A percentile compares a stretch with the other conserved stretches of the same genome.
These are phyloP conservation scores for Yamadazyma akitaensis DNA, from an alignment of 805 yeast genomes.

Conservation along the genomic window DNA sequence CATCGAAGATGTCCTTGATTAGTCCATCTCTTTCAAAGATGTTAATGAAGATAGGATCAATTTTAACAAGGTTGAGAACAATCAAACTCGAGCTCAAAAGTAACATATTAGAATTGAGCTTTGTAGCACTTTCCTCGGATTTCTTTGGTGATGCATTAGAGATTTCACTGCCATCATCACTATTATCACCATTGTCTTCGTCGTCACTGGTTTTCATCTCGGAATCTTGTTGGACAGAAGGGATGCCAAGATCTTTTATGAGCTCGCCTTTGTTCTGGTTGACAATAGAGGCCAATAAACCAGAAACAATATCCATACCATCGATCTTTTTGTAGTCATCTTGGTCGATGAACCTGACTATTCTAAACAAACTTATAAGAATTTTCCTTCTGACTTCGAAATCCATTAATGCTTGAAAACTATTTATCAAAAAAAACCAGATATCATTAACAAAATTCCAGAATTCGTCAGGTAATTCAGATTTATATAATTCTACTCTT, in stretches of 20 bases:
- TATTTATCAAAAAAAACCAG: constrained; percentile 53
- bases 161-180: background rate
- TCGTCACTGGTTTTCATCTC: constrained; percentile 4
- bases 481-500: constrained; percentile 29
- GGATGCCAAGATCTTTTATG: constrained; percentile 10
- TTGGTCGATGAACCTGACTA: constrained; percentile 39
- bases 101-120: constrained; percentile 35
- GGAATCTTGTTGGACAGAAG: constrained; percentile 3
- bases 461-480: constrained; percentile 20
- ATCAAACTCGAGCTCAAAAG: constrained; percentile 42
- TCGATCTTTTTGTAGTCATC: constrained; percentile 29
- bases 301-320: constrained; percentile 36
- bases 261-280: constrained; percentile 47
- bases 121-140: constrained; percentile 15
- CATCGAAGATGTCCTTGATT: constrained; percentile 44
- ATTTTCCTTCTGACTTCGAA: constrained; percentile 57
- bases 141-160: background rate
- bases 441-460: constrained; percentile 42
- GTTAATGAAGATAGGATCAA: constrained; percentile 29
- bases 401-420: constrained; percentile 73
- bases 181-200: background rate
- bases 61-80: constrained; percentile 10
- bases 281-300: constrained; percentile 56
- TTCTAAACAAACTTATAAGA: constrained; percentile 51
- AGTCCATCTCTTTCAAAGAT: constrained; percentile 72